Evolutionary conservation across 495 filamentous ascomycete species (phyloP), one percentile per base, ranked within the genome.

Genomic region (Aspergillus homomorphus): DNA sequence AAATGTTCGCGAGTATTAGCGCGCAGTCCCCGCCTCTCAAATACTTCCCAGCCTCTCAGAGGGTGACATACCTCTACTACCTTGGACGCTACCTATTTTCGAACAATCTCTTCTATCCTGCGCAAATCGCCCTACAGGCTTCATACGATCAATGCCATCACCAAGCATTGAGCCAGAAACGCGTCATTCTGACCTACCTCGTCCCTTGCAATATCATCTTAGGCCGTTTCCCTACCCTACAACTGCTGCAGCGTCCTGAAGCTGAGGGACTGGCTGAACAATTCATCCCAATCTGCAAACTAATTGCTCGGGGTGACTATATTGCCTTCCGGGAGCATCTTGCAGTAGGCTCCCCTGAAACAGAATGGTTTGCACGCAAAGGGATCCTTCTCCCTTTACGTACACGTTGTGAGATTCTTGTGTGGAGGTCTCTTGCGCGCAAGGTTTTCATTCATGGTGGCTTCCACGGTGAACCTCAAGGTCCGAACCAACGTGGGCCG

Each of bases 41-140:
- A 3, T 77, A 87, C 44, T 96, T 92, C 67, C 90, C 93, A 16
- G 90, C 90, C n/a, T 82, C 90, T 10, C 90, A 97, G 57, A 84
- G 90, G 43, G 89, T 95, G 24, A 92, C 93, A 20, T 98, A 92
- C 68, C 85, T 96, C 6, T 97, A 96, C 73, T 97, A 96, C 66
- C 88, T 96, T 18, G 93, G 93, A 26, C 88, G 92, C 42, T 96
- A 92, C 66, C 81, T 89, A 58, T 92, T 96, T 66, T 83, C 86
- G 54, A 90, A 89, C 59, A 87, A 81, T 45, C 86, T 96, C 63
- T 96, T 89, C 73, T 84, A 83, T 62, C 82, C 84, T 15, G 89
- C 93, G 0, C 84, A 86, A 53, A 76, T 82, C 23, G 89, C 85
- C 43, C 77, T 96, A 14, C 84, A 92, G 64, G 77, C 84, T 23